Conservation (phyloP, 2,329 filamentous ascomycete genomes). For the Ilyonectria robusta region DNA sequence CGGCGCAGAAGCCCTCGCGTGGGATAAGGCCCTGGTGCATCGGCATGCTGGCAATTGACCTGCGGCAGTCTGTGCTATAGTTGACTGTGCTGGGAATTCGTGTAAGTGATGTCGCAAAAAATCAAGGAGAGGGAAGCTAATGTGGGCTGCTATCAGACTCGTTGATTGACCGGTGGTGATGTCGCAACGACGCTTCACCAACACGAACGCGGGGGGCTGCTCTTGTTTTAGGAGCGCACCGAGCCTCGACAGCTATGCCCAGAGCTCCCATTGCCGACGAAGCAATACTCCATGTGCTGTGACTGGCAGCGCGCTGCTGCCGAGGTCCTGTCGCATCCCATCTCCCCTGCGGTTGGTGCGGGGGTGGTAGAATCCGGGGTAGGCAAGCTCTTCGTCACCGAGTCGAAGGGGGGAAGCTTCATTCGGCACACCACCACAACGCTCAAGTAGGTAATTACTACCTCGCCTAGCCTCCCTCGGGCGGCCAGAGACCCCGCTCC, state of each 20-base stretch:
- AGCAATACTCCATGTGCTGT: constrained; percentile 20
- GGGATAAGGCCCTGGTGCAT: constrained; percentile 67
- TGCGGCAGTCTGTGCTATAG: neutral
- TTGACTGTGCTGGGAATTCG: neutral
- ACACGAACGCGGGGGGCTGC: neutral
- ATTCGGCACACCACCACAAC: constrained; percentile 20
- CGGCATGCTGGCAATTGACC: constrained; percentile 46
- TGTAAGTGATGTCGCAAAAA: constrained; percentile 3
- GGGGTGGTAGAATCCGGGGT: constrained; percentile 25
- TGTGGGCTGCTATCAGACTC: neutral
- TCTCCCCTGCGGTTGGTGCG: constrained; percentile 1
- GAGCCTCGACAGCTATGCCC: neutral
- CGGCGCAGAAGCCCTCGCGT: constrained; percentile 71
- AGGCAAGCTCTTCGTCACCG: constrained; percentile 16
- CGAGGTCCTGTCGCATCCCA: constrained; percentile 17
- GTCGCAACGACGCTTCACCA: neutral
- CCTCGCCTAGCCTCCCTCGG: constrained; percentile 7
- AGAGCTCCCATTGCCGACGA: neutral
- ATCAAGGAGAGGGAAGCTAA: neutral
- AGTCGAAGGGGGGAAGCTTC: neutral
- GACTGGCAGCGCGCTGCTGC: neutral
- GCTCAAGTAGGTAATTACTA: neutral
- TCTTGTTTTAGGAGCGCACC: constrained; percentile 11
- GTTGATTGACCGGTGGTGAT: neutral
- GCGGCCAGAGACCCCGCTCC: constrained; percentile 15